Evolutionary conservation across 2,329 filamentous ascomycete species (phyloP).

Genomic region (Fusarium sp.): DNA sequence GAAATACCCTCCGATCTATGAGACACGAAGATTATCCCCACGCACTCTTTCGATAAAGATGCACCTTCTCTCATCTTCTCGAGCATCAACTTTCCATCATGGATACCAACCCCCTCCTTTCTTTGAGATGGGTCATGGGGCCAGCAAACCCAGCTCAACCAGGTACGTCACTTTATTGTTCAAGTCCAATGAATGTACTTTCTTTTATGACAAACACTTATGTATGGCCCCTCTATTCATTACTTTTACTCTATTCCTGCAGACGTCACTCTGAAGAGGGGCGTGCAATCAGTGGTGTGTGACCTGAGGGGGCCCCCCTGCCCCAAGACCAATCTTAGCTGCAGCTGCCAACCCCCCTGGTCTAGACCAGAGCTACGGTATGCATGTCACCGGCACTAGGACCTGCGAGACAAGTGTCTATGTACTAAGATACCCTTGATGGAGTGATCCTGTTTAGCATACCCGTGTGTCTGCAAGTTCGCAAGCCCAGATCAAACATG

Average conservation of each 20-base stretch:
- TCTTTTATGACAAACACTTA: neutral
- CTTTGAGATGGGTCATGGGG: neutral
- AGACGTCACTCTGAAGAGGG: neutral
- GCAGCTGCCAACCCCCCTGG: neutral
- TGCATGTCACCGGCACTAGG: neutral
- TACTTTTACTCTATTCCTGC: neutral
- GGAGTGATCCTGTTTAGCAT: neutral
- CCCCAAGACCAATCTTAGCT: neutral
- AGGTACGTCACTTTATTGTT: neutral
- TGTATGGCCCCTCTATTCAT: neutral
- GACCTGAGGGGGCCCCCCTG: neutral
- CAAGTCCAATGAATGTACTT: neutral
- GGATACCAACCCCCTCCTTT: neutral
- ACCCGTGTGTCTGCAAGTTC: conserved; percentile 17
- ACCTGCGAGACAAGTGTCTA: neutral
- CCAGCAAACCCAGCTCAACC: neutral
- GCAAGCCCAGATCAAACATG: conserved; percentile 1
- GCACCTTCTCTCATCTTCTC: neutral
- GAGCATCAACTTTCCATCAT: neutral
- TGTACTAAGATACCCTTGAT: neutral
- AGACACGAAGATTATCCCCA: neutral
- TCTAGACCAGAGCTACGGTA: neutral
- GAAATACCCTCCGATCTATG: neutral
- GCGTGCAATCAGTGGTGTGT: neutral
- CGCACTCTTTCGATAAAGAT: neutral